Evolutionary conservation across 2,329 filamentous ascomycete species (phyloP).

Genomic region (Phialocephala subalpina): DNA sequence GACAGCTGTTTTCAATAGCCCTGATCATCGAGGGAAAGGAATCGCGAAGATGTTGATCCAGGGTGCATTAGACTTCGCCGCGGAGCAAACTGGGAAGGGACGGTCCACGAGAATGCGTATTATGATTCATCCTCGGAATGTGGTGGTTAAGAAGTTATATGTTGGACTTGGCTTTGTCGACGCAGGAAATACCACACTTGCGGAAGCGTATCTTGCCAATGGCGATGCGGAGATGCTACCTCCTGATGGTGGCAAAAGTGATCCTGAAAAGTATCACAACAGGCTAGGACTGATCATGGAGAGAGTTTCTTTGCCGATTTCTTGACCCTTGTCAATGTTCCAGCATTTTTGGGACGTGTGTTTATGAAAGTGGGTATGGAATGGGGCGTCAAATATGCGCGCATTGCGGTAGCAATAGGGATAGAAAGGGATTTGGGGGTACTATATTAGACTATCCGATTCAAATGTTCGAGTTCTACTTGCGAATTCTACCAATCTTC

Average conservation of each 20-base stretch:
- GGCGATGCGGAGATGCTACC: slow-evolving; percentile 43
- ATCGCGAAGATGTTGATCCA: slow-evolving; percentile 37
- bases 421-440: not conserved
- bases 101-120: slow-evolving; percentile 37
- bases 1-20: slow-evolving; percentile 35
- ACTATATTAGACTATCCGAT: no score
- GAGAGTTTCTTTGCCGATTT: slow-evolving; percentile 9
- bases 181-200: slow-evolving; percentile 41
- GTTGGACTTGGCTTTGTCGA: slow-evolving; percentile 41
- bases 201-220: slow-evolving; percentile 43
- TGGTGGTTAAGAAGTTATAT: slow-evolving; percentile 41
- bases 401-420: not conserved
- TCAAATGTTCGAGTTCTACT: no score
- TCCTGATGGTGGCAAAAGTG: slow-evolving; percentile 32
- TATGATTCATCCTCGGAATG: slow-evolving; percentile 43
- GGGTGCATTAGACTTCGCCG: slow-evolving; percentile 33
- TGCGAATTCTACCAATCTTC: not conserved
- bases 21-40: slow-evolving; percentile 34
- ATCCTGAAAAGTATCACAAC: slow-evolving; percentile 34
- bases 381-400: not conserved
- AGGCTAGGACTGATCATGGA: slow-evolving; percentile 37
- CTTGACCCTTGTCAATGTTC: not conserved
- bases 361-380: not conserved
- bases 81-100: slow-evolving; percentile 20
- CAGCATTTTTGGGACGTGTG: not conserved